Evolutionary conservation across 2,329 filamentous ascomycete species (phyloP), one percentile per base, ranked within the genome.

Genomic region (Botrytis hyacinthi): DNA sequence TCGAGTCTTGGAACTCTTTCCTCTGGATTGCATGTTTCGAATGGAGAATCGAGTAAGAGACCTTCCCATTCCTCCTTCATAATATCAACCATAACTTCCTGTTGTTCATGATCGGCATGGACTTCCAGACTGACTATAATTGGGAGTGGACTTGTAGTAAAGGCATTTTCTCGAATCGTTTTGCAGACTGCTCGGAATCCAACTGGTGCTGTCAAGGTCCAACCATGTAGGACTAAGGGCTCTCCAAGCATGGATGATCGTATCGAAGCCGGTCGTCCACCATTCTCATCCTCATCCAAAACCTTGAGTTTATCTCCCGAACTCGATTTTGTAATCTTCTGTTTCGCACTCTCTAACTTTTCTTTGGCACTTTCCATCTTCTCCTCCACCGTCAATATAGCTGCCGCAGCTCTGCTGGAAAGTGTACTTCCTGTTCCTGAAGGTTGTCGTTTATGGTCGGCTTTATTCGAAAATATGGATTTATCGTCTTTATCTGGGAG

Each of bases 71-170:
- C 92, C 77, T 97, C 90, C 76, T 90, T 90, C 92, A 99, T 98
- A 76, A 98, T 97, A 73, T 93, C 88, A 18, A 97, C 95, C 93
- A 98, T 98, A 69, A 92, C 87, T 76, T 94, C 90, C 82, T 99
- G 96, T 82, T 98, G 95, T 71, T 93, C 89, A 1, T 87, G 84
- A 75, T 91, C 89, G 22, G 94, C 92, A 81, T 98, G 95, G 0
- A 98, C 93, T 82, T 99, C 96, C 9, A 98, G 86, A 81, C 94
- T 97, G 76, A 98, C 89, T 74, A 98, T 97, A 57, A 99, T 85
- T 0, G 96, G 96, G 32, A 97, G 85, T 70, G 92, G 88, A 74
- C 89, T 95, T 10, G 85, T 87, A 42, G 89, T 84, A 78, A 98
- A 98, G 0, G 94, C 95, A 74, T 90, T 89, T 73, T 97, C 90